These are phyloP conservation scores for Nannochloris sp. DNA, from an alignment of 139 green algal species.

Conservation along the genomic window DNA sequence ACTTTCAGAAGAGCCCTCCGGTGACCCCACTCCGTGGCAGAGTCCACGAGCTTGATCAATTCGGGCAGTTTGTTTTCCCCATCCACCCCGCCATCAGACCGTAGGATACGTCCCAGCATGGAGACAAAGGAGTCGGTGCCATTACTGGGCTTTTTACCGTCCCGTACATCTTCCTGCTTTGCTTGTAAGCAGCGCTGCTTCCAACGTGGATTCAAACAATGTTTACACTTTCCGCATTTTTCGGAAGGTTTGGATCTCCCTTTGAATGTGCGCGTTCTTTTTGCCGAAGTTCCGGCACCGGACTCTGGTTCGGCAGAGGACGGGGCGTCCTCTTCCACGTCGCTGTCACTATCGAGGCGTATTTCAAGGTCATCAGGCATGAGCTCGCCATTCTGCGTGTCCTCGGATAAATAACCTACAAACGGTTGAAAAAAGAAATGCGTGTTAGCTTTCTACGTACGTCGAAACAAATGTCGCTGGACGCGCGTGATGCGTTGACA, in stretches of 20 bases:
- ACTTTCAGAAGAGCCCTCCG: constrained; percentile 16
- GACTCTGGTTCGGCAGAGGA: too few relatives aligned
- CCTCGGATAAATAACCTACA: too few relatives aligned
- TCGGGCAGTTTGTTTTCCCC: constrained; percentile 6
- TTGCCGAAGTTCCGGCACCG: background rate
- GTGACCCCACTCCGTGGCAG: constrained; percentile 12
- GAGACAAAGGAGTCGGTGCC: constrained; percentile 14
- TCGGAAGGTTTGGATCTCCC: constrained; percentile 1
- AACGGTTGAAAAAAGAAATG: too few relatives aligned
- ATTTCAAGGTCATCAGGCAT: too few relatives aligned
- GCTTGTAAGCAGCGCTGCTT: constrained; percentile 21
- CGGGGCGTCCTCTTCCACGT: background rate
- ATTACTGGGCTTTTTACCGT: constrained; percentile 4
- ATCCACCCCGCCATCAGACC: constrained; percentile 13
- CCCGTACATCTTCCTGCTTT: background rate
- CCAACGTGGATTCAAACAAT: constrained; percentile 30
- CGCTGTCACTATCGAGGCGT: background rate
- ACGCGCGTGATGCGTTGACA: too few relatives aligned
- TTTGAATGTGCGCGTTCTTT: background rate
- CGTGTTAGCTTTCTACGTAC: too few relatives aligned
- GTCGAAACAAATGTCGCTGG: too few relatives aligned
- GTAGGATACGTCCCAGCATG: constrained; percentile 11
- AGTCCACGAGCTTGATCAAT: constrained; percentile 14
- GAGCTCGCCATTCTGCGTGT: too few relatives aligned
- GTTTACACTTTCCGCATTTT: constrained; percentile 19